Conservation (phyloP, 2,329 filamentous ascomycete genomes). For the Monosporascus sp. region DNA sequence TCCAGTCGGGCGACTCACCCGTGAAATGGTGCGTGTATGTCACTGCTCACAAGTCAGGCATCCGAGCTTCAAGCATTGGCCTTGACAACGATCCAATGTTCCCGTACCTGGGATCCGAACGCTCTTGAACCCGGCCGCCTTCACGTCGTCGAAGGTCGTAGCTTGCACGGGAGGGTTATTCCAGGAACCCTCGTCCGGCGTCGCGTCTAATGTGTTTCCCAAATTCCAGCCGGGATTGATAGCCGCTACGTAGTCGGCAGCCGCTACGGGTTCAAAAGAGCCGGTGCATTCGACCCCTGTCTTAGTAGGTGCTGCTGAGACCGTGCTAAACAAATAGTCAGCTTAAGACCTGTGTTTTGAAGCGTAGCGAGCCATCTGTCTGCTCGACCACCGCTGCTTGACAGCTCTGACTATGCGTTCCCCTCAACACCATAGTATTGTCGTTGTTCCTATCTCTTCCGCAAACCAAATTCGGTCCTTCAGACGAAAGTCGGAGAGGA, state of each 20-base stretch:
- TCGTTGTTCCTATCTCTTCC: no score
- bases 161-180: constrained; percentile 47
- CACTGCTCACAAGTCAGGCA: constrained; percentile 27
- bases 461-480: no score
- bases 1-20: constrained; percentile 44
- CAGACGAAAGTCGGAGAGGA: not conserved
- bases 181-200: constrained; percentile 52
- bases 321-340: not conserved
- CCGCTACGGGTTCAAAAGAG: constrained; percentile 39
- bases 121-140: constrained; percentile 50
- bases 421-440: no score
- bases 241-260: constrained; percentile 37
- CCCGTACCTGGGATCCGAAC: constrained; percentile 45
- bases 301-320: not conserved
- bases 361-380: no score
- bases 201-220: constrained; percentile 54
- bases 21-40: constrained; percentile 55
- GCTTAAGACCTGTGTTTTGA: not conserved
- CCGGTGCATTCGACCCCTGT: constrained; percentile 28
- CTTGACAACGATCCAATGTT: not conserved
- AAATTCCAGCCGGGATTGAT: constrained; percentile 56
- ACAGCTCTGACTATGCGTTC: no score
- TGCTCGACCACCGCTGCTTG: no score
- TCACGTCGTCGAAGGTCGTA: constrained; percentile 45
- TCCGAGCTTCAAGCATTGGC: not conserved